Evolutionary conservation across 2,329 filamentous ascomycete species (phyloP).

Genomic region (Hysterium pulicare): DNA sequence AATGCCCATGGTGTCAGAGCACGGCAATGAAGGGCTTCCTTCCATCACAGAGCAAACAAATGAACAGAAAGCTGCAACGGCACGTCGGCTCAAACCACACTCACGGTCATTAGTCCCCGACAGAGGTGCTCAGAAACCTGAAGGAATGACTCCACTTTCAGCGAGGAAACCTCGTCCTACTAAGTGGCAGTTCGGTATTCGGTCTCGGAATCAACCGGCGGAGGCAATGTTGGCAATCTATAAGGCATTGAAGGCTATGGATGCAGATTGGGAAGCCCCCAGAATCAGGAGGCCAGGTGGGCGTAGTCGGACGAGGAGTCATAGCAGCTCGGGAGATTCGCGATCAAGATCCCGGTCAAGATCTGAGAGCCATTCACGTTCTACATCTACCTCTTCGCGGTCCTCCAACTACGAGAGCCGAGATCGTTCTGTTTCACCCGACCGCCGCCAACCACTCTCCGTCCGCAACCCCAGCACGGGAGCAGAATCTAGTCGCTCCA

Average conservation of each 20-base stretch:
- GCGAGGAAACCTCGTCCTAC: conserved; percentile 72
- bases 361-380: conserved; percentile 21
- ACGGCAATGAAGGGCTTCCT: conserved; percentile 33
- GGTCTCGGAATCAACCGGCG: conserved; percentile 87
- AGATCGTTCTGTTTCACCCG: conserved; percentile 9
- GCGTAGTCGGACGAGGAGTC: conserved; percentile 33
- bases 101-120: conserved; percentile 65
- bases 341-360: conserved; percentile 33
- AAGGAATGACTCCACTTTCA: conserved; percentile 54
- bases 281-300: conserved; percentile 40
- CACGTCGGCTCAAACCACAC: conserved; percentile 80
- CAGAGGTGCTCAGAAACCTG: conserved; percentile 47
- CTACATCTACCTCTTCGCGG: conserved; percentile 31
- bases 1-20: conserved; percentile 40
- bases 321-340: conserved; percentile 25
- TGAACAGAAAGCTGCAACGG: conserved; percentile 78
- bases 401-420: conserved; percentile 23
- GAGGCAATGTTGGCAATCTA: conserved; percentile 96
- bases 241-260: conserved; percentile 82
- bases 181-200: conserved; percentile 97
- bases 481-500: conserved; percentile 12
- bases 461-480: conserved; percentile 25
- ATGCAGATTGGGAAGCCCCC: conserved; percentile 76
- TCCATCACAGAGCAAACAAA: conserved; percentile 40
- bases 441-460: conserved; percentile 24